Evolutionary conservation across 495 filamentous ascomycete genomes (phyloP), one percentile per base, ranked within the genome.

Genomic region (Tuber indicum): DNA sequence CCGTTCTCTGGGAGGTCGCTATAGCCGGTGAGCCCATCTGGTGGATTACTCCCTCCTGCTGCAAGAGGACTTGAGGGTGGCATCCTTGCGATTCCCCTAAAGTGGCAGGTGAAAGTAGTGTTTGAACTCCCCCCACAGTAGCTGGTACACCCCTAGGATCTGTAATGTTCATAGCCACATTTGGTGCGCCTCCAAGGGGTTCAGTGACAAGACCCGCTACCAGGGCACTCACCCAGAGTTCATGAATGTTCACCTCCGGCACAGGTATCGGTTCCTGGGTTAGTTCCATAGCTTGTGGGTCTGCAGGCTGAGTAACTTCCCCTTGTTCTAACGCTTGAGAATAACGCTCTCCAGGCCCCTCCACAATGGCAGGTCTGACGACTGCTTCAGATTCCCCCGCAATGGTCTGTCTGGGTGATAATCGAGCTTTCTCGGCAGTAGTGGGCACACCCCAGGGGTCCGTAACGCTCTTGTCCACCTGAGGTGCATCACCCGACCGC

Each of bases 31-130:
- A n/a, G n/a, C 0, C 3, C 3, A n/a, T 10, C 52, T 26, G 9
- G 10, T 62, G 9, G 52, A 62, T 32, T 12, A 26, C 52, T 62
- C 19, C 47, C 47, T 62, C 52, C n/a, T 12, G 52, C 5, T 62
- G n/a, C 7, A 26, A 26, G 10, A 62, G 1, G 9, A 2, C n/a
- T 26, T 26, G 52, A 9, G n/a, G 3, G 3, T 26, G 10, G 5
- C 0, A 0, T 32, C 5, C 23, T 3, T 23, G 10, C 0, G n/a
- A 12, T 9, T 2, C 3, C 2, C 14, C n/a, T 2, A 0, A 0
- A 26, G 3, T 14, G 26, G n/a, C 5, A 62, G 52, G n/a, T 14
- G n/a, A 10, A 9, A 32, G 21, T n/a, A 52, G n/a, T 12, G 7
- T 8, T n/a, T n/a, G 23, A 52, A 9, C 23, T 23, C n/a, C 49